These are phyloP conservation scores for Podila clonocystis DNA, from an alignment of 192 early-diverging fungal genomes.

Conservation along the genomic window DNA sequence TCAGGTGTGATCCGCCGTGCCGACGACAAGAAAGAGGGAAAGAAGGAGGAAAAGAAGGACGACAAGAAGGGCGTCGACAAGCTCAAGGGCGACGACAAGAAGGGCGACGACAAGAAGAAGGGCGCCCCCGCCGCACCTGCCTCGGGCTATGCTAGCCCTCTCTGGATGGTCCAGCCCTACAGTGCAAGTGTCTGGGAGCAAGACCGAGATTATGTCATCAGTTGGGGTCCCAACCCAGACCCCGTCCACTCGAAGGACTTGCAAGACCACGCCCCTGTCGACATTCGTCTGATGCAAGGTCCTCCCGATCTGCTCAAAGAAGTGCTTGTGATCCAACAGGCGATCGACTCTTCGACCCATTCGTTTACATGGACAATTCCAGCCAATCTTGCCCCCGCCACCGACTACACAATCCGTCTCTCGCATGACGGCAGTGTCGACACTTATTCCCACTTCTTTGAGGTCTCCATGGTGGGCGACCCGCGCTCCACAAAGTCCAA, in stretches of 20 bases:
- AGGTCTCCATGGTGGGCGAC: slow-evolving; percentile 28
- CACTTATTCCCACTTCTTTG: slow-evolving; percentile 50
- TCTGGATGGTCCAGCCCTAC: slow-evolving; percentile 43
- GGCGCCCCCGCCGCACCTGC: no score
- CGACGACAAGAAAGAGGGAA: no score
- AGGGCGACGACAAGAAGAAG: no score
- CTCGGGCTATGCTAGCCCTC: slow-evolving; percentile 1
- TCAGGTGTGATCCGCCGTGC: no score
- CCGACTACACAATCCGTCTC: slow-evolving; percentile 37
- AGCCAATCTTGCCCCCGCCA: slow-evolving; percentile 10
- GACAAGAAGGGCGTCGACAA: no score
- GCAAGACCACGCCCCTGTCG: slow-evolving; percentile 15
- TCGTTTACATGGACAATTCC: slow-evolving; percentile 34
- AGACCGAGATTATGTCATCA: slow-evolving; percentile 31
- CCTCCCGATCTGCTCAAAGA: slow-evolving; percentile 8
- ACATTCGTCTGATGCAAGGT: slow-evolving; percentile 41
- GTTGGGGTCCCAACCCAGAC: slow-evolving; percentile 48
- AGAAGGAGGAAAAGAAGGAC: background rate
- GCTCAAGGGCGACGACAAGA: no score
- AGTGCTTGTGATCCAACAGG: slow-evolving; percentile 1
- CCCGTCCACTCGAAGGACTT: slow-evolving; percentile 16
- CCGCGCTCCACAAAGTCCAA: slow-evolving; percentile 29
- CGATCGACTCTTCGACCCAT: slow-evolving; percentile 10
- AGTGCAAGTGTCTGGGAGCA: slow-evolving; percentile 37
- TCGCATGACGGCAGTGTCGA: slow-evolving; percentile 19